These are phyloP conservation scores for Mucor piriformis DNA, from an alignment of 371 early-diverging fungal genomes.

Conservation along the genomic window DNA sequence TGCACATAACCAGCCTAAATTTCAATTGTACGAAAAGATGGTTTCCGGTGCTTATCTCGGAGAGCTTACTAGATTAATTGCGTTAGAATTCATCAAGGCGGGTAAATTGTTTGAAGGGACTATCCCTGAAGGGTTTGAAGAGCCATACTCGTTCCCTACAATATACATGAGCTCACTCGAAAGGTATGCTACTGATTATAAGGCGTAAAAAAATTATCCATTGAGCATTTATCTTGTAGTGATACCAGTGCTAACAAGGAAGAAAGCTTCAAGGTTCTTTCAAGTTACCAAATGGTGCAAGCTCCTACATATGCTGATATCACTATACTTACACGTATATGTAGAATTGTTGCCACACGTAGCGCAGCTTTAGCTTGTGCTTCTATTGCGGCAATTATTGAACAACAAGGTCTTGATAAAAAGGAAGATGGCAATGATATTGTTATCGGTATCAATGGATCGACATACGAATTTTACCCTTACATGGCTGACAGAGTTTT, in stretches of 20 bases:
- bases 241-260: conserved; percentile 6
- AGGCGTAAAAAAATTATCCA: too few species aligned
- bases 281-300: conserved; percentile 5
- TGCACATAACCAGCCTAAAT: conserved; percentile 58
- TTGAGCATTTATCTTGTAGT: not conserved
- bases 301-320: conserved; percentile 16
- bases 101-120: conserved; percentile 50
- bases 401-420: conserved; percentile 23
- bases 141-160: conserved; percentile 83
- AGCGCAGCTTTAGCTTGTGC: conserved; percentile 81
- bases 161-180: conserved; percentile 13
- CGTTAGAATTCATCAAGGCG: conserved; percentile 64
- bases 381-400: conserved; percentile 43
- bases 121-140: conserved; percentile 65
- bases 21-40: conserved; percentile 78
- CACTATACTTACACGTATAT: conserved; percentile 51
- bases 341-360: conserved; percentile 79
- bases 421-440: conserved; percentile 44
- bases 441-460: conserved; percentile 77
- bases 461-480: conserved; percentile 88
- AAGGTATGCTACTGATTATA: not conserved
- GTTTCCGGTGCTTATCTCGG: conserved; percentile 83
- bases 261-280: conserved; percentile 8
- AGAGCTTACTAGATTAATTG: conserved; percentile 69
- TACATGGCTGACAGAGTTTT: conserved; percentile 16